These are phyloP conservation scores for Mucor racemosus DNA, from an alignment of 371 early-diverging fungal species.

Conservation along the genomic window DNA sequence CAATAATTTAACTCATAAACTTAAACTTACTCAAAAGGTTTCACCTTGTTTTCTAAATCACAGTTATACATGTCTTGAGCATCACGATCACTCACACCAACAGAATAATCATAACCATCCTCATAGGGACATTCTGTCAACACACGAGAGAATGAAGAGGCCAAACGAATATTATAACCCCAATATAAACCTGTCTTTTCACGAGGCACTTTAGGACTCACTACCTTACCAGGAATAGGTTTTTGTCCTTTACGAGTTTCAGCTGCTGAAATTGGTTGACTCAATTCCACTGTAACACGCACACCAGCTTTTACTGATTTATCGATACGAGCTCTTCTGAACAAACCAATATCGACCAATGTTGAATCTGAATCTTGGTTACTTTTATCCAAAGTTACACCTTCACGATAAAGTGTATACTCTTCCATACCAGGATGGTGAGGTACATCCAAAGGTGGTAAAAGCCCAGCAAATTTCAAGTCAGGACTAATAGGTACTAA, in stretches of 20 bases:
- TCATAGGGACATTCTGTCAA: constrained; percentile 67
- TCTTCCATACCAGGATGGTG: constrained; percentile 75
- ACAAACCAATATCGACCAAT: constrained; percentile 70
- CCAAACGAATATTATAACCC: constrained; percentile 76
- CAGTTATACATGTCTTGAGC: constrained; percentile 45
- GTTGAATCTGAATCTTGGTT: constrained; percentile 51
- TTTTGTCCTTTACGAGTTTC: constrained; percentile 54
- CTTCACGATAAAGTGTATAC: constrained; percentile 66
- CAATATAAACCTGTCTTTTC: constrained; percentile 75
- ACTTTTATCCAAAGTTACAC: constrained; percentile 59
- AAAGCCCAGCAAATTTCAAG: constrained; percentile 71
- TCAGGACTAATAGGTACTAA: constrained; percentile 75
- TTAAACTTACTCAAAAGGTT: constrained; percentile 29
- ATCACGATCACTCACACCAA: constrained; percentile 73
- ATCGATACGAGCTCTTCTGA: constrained; percentile 60
- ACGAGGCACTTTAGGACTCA: constrained; percentile 67
- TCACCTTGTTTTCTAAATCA: constrained; percentile 30
- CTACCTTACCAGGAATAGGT: constrained; percentile 62
- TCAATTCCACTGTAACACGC: constrained; percentile 74
- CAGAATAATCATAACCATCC: constrained; percentile 72
- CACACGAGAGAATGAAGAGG: constrained; percentile 65
- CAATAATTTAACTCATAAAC: not conserved
- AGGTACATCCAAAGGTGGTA: constrained; percentile 74
- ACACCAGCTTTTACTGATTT: constrained; percentile 62
- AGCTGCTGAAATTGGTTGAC: constrained; percentile 45